Evolutionary conservation across 148 eudicot genomes (phyloP), one percentile per base, ranked within the genome.

Genomic region (Rhododendron griersonianum): DNA sequence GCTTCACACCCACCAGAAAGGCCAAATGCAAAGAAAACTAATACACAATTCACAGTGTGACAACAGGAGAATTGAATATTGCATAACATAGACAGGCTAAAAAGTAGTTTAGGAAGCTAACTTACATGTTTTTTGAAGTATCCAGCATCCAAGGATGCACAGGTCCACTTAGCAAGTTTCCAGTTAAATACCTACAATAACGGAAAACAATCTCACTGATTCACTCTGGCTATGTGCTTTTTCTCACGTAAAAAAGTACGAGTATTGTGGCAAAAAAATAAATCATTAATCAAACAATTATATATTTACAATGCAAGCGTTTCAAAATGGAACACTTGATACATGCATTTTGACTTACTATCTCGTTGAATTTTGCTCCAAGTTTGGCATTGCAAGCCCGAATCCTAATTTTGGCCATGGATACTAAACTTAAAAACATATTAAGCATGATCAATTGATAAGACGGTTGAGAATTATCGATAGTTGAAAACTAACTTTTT

Each of bases 131-230:
- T 9, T 30, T 79, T 41, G 45, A 41, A 41, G 45, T 35, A 0
- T 79, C 23, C 30, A 51, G 84, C 82, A 83, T 86, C 88, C 90
- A 88, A 44, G 14, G 69, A 86, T 78, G 86, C 35, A 88, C 71
- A 13, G 30, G 11, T 79, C 90, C 88, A 69, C 30, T 57, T 28
- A 88, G 86, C 86, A 85, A 28, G 87, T 88, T 88, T 11, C 90
- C 88, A 33, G 88, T 82, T 51, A 88, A 61, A 80, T 78, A 83
- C 45, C 90, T 88, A 7, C 69, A 61, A 61, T 0, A 61, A 23
- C 0, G 3, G 0, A 51, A 76, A 47, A 2, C 45, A 76, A 3
- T 21, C 11, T 59, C 41, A 35, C 11, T 81, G 1, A 69, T 48
- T 71, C 11, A 57, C 69, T 59, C 18, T 28, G 37, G 48, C 35